Evolutionary conservation across 768 basidiomycete genomes (phyloP).

Genomic region (Suillus cothurnatus): DNA sequence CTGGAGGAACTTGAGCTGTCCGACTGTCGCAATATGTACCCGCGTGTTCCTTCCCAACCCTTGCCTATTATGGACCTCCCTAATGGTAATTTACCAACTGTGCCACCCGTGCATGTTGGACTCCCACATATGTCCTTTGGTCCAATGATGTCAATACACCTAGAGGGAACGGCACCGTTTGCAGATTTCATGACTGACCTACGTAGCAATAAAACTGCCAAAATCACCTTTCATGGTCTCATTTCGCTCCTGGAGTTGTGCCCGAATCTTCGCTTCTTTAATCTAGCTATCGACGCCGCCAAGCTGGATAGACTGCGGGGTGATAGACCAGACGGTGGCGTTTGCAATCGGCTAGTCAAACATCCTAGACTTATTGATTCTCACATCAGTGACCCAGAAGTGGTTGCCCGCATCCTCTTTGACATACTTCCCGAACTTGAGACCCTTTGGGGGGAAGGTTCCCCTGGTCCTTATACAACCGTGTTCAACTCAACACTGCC

Average conservation of each 20-base stretch:
- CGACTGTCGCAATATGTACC: neutral
- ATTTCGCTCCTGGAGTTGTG: constrained; percentile 1
- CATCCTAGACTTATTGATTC: constrained; percentile 1
- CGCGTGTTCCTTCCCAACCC: neutral
- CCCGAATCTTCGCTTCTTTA: constrained; percentile 3
- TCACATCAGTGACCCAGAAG: constrained; percentile 1
- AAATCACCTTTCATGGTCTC: constrained; percentile 12
- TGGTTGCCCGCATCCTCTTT: constrained; percentile 5
- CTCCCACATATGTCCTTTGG: neutral
- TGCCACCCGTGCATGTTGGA: neutral
- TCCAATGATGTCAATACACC: neutral
- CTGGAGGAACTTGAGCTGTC: constrained; percentile 4
- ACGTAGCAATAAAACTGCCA: neutral
- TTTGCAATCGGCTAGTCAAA: constrained; percentile 8
- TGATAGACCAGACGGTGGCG: constrained; percentile 6
- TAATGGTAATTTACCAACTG: neutral
- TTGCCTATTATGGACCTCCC: neutral
- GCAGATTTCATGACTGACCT: neutral
- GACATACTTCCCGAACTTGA: constrained; percentile 8
- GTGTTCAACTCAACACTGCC: neutral
- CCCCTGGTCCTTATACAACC: neutral
- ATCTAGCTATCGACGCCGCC: constrained; percentile 7
- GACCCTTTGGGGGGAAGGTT: neutral
- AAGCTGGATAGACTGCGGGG: neutral
- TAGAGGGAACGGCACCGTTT: neutral